Evolutionary conservation across 371 early-diverging fungal genomes (phyloP), one percentile per base, ranked within the genome.

Genomic region (Mortierella sp.): DNA sequence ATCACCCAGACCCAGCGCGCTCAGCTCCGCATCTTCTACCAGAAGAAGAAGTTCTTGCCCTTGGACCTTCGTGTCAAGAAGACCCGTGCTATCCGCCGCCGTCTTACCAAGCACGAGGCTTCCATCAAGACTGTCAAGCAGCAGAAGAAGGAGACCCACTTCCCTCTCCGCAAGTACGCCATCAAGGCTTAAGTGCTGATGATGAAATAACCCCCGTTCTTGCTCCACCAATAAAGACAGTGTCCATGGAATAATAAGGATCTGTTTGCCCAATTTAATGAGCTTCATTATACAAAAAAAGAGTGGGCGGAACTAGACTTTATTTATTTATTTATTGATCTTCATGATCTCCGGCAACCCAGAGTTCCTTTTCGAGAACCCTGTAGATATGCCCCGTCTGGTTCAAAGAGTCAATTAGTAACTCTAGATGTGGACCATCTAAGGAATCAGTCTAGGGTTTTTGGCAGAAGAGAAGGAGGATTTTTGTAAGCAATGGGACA

Each of bases 51-150:
- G 91, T 92, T 92, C 90, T 71, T 89, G 48, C 98, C 97, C 71
- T 85, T 94, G 71, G 97, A 97, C 83, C 91, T 98, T 85, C 94
- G 97, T 77, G 86, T 84, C 85, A 98, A 98, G 94, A 94, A 94
- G 93, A 98, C 97, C 75, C 94, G 98, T 77, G 98, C 98, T 74
- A 93, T 97, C 86, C 96, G 98, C 68, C 94, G 97, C 75, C 92
- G 92, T 66, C 86, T 98, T 86, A 95, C 96, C 86, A 82, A 85
- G 80, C 65, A 77, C 71, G 95, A 96, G 86, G 83, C 83, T 60
- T 75, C 87, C 64, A 72, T 80, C 77, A 92, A 90, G 90, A 92
- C 92, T 58, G 75, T 89, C 64, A 89, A 89, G 85, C 91, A 94
- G 84, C 82, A 84, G 70, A 96, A 96, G 94, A 91, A 91, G 89